Percentiles rank a stretch among this genome's conserved stretches.
phyloP scores from a whole-genome alignment of 2,329 filamentous ascomycete genomes.

The Apiospora phragmitis region DNA sequence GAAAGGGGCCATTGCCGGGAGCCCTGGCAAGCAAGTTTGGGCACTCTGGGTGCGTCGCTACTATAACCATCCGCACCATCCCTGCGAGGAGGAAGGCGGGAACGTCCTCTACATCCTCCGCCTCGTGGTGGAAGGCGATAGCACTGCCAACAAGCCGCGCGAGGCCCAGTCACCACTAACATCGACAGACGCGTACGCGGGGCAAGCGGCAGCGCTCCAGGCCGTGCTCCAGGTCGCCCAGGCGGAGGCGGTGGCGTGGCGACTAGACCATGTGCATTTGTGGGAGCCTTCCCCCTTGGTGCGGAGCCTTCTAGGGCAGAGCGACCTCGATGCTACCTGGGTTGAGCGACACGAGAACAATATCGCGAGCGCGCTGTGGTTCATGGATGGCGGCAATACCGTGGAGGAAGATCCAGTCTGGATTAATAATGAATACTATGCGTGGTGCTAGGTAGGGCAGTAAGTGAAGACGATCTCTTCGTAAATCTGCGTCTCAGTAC shows the following conservation, averaged over 20 bases:
- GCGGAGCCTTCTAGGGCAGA: slow-evolving; percentile 44
- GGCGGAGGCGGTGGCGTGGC: slow-evolving; percentile 70
- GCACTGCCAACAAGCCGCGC: slow-evolving; percentile 16
- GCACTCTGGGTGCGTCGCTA: slow-evolving; percentile 71
- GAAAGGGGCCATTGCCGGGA: slow-evolving; percentile 68
- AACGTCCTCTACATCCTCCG: slow-evolving; percentile 72
- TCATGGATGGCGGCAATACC: slow-evolving; percentile 55
- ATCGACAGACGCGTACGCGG: slow-evolving; percentile 21
- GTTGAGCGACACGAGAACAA: slow-evolving; percentile 63
- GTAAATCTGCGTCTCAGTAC: slow-evolving; percentile 14
- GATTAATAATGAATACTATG: slow-evolving; percentile 76
- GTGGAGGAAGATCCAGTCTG: slow-evolving; percentile 40
- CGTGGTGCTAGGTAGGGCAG: slow-evolving; percentile 60
- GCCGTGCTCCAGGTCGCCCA: slow-evolving; percentile 68
- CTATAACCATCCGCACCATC: slow-evolving; percentile 46
- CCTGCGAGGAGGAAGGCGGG: slow-evolving; percentile 47
- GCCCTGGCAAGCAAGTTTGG: slow-evolving; percentile 63
- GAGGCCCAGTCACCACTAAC: slow-evolving; percentile 23
- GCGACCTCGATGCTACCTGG: slow-evolving; percentile 49
- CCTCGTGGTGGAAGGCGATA: slow-evolving; percentile 58
- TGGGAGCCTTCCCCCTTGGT: slow-evolving; percentile 76
- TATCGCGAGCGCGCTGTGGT: slow-evolving; percentile 73
- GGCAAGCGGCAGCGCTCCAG: slow-evolving; percentile 54
- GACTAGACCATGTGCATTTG: slow-evolving; percentile 68
- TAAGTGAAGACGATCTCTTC: slow-evolving; percentile 18